Base-by-base conservation (phyloP, 345 rosid genomes). In the Rhodamnia argentea region DNA sequence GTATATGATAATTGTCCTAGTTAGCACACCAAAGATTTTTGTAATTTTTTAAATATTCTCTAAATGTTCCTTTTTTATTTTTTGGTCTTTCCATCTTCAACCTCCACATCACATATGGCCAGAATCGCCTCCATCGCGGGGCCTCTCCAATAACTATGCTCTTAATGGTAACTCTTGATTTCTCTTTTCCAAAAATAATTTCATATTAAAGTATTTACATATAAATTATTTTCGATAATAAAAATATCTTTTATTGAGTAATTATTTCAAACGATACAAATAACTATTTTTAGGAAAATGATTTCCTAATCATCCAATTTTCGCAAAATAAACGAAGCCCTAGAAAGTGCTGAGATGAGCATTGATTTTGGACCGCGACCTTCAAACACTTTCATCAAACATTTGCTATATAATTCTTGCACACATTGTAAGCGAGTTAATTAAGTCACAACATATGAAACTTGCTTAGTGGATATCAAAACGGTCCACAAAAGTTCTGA, bases 321-420 rank as follows among this genome's bases (percentile, higher is more conserved):
- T 47, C 51, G 10, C 51, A 9, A 47, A 47, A 47, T 9, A 47
- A 0, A 47, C 3, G 12, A 11, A 47, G 51, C 47, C 75, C 14
- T 14, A 29, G 75, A 62, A 27, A 13, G 18, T 29, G 75, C 76
- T 29, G 10, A 15, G 42, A 64, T 16, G 44, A 64, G 32, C 76
- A 7, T 29, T 2, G 23, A 64, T 64, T 64, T 64, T 64, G 37
- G 37, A 64, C 42, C 0, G 3, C 1, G 3, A 29, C 76, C 76
- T 64, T 64, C 22, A 8, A 32, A 64, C 42, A 29, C 29, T 64
- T 2, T 0, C 5, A 5, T 29, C 1, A 0, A 64, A 64, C 76
- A 29, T 29, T 27, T 27, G 40, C 40, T 7, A 0, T 3, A 0
- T 27, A 62, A 62, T 62, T 16, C 75, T 59, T 59, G 75, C 32